Evolutionary conservation across 441 rosid genomes (phyloP).

Genomic region (Manihot esculenta): DNA sequence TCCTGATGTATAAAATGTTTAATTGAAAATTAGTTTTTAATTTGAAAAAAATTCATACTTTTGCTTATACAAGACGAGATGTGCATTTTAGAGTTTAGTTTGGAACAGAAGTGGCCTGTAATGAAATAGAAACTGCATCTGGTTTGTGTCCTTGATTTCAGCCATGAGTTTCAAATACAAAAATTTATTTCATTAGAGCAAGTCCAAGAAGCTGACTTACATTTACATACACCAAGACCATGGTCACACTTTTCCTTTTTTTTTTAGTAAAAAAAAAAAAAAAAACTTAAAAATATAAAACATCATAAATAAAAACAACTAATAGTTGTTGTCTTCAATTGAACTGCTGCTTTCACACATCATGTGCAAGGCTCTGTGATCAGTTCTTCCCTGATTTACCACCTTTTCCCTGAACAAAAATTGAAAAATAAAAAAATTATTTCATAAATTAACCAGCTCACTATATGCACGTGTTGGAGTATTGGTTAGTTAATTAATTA

Average conservation of each 20-base stretch:
- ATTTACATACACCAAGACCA: neutral
- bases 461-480: too few relatives aligned
- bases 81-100: too few relatives aligned
- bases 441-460: neutral
- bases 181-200: slow-evolving; percentile 5
- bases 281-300: too few relatives aligned
- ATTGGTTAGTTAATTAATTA: too few relatives aligned
- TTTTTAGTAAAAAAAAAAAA: too few relatives aligned
- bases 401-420: slow-evolving; percentile 33
- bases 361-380: neutral
- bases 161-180: neutral
- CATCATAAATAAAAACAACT: too few relatives aligned
- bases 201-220: slow-evolving; percentile 10
- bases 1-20: too few relatives aligned
- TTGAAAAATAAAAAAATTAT: neutral
- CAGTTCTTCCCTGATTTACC: slow-evolving; percentile 39
- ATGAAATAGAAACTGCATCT: neutral
- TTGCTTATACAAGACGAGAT: too few relatives aligned
- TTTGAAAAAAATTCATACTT: too few relatives aligned
- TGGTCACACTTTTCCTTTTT: neutral
- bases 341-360: neutral
- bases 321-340: too few relatives aligned
- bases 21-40: too few relatives aligned
- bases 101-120: neutral
- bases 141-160: slow-evolving; percentile 5